phyloP scores from a whole-genome alignment of 805 yeast genomes.

The Saccharomycopsis olivae region DNA sequence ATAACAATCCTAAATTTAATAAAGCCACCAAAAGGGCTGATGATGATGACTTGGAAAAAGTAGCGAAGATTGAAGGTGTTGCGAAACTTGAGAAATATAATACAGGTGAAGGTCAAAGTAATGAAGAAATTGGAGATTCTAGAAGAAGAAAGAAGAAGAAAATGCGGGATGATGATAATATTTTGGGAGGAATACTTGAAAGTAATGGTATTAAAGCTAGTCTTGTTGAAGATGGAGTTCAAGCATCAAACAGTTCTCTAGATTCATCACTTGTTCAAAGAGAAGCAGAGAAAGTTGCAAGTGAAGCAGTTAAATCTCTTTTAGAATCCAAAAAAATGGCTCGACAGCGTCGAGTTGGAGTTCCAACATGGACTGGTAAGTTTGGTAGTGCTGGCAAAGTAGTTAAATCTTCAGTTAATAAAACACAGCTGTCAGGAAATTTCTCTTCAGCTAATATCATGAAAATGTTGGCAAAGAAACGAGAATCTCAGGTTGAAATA shows the following conservation, averaged over 20 bases:
- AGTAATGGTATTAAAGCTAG: constrained; percentile 61
- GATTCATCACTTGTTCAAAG: constrained; percentile 31
- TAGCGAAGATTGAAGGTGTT: constrained; percentile 60
- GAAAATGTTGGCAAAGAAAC: neutral
- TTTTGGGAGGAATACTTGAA: constrained; percentile 70
- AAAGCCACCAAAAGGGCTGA: too few relatives aligned
- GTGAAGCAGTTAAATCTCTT: constrained; percentile 44
- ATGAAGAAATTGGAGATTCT: constrained; percentile 11
- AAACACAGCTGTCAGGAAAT: neutral
- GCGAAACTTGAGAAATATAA: constrained; percentile 57
- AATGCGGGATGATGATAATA: constrained; percentile 43
- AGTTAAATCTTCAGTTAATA: neutral
- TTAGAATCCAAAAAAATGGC: constrained; percentile 40
- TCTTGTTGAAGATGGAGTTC: constrained; percentile 67
- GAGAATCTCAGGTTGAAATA: neutral
- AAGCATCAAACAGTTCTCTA: constrained; percentile 33
- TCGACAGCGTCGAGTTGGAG: constrained; percentile 44
- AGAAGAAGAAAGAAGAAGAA: neutral
- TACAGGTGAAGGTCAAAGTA: constrained; percentile 37
- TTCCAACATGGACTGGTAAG: constrained; percentile 95
- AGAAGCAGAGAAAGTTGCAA: constrained; percentile 50
- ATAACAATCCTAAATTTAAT: constrained; percentile 31
- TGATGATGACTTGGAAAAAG: constrained; percentile 64
- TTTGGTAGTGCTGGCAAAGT: constrained; percentile 75
- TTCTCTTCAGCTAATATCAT: constrained; percentile 13